Conservation (phyloP, 2,329 filamentous ascomycete species). For the Colletotrichum lindemuthianum region DNA sequence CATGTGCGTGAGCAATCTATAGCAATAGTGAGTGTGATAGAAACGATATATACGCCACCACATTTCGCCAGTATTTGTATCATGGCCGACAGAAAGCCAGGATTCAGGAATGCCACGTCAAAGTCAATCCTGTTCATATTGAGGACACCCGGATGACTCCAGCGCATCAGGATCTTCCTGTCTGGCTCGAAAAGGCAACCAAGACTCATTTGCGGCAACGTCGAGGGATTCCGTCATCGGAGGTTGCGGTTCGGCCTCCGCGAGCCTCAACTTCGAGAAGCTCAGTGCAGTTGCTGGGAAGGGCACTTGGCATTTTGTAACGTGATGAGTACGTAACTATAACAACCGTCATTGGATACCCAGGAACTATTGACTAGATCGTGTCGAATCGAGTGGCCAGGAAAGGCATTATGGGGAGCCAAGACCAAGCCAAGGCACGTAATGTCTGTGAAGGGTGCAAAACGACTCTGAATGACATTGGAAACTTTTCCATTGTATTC, state of each 20-base stretch:
- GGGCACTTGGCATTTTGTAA: constrained; percentile 2
- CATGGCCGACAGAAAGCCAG: neutral
- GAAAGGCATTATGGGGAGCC: neutral
- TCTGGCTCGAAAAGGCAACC: constrained; percentile 11
- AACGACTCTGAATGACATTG: neutral
- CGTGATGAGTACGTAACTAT: constrained; percentile 23
- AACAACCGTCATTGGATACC: neutral
- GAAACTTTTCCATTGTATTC: neutral
- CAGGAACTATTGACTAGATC: neutral
- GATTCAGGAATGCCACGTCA: neutral
- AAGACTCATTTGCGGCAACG: constrained; percentile 15
- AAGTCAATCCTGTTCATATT: neutral
- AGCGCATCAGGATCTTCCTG: neutral
- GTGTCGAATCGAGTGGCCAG: neutral
- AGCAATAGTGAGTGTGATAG: neutral
- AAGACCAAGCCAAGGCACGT: neutral
- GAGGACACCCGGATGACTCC: neutral
- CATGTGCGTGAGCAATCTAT: too few relatives aligned
- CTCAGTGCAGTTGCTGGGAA: neutral
- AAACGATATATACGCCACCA: neutral
- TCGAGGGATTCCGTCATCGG: neutral
- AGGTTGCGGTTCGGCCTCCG: neutral
- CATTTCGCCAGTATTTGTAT: constrained; percentile 3
- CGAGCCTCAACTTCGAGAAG: too few relatives aligned
- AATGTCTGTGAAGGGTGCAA: neutral